Evolutionary conservation across 805 yeast species (phyloP).

Genomic region (Cyberlindnera xylosilytica): DNA sequence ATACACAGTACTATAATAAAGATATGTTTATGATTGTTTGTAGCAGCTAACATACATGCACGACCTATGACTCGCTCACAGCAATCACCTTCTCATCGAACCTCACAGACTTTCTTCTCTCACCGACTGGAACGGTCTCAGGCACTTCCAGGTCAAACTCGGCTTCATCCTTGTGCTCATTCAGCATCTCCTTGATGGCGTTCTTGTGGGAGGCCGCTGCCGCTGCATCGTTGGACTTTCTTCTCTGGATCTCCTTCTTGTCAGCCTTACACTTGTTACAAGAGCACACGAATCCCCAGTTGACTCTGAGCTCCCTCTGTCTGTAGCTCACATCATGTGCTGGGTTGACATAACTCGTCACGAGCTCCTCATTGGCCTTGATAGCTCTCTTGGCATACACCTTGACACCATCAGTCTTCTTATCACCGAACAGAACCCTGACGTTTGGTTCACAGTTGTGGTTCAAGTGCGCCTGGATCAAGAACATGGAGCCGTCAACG

Average conservation of each 20-base stretch:
- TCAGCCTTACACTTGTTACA: conserved; percentile 68
- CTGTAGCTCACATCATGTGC: conserved; percentile 58
- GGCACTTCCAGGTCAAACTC: conserved; percentile 51
- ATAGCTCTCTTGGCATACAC: conserved; percentile 59
- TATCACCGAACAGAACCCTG: conserved; percentile 43
- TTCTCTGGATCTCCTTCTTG: conserved; percentile 39
- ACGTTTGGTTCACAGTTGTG: conserved; percentile 77
- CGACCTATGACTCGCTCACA: conserved; percentile 40
- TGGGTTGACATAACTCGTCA: conserved; percentile 70
- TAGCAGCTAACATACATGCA: too few relatives aligned
- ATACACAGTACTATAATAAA: not conserved
- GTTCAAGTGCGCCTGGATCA: conserved; percentile 66
- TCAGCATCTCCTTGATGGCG: conserved; percentile 48
- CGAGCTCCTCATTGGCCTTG: conserved; percentile 61
- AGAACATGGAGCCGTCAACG: conserved; percentile 58
- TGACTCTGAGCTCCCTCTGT: conserved; percentile 59
- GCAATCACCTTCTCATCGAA: conserved; percentile 60
- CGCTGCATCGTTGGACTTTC: conserved; percentile 41
- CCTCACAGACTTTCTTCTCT: conserved; percentile 62
- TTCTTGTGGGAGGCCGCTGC: conserved; percentile 18
- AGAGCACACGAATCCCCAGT: conserved; percentile 76
- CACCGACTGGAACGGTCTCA: conserved; percentile 28
- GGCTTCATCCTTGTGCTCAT: conserved; percentile 31
- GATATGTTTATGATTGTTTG: too few relatives aligned
- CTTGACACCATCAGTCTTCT: conserved; percentile 49